Conservation (phyloP, 352 stramenopile genomes). For the Globisporangium rhizosaccharum region DNA sequence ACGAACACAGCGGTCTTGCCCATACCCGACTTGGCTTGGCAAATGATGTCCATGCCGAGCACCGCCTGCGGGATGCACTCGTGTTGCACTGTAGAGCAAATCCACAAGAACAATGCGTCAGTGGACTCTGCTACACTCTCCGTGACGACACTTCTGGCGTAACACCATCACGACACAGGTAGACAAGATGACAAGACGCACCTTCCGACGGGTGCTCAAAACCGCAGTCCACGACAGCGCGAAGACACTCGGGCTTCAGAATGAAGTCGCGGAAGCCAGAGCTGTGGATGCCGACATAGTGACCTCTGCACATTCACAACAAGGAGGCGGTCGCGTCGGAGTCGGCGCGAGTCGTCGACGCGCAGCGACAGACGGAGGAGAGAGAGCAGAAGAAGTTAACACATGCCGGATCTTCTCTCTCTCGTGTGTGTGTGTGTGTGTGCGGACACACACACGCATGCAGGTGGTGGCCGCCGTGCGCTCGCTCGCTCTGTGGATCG, state of each 20-base stretch:
- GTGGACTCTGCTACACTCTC: no score
- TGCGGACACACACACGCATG: slow-evolving; percentile 7
- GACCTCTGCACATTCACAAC: slow-evolving; percentile 77
- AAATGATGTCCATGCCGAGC: slow-evolving; percentile 99
- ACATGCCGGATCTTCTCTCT: slow-evolving; percentile 29
- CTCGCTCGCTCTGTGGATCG: not conserved
- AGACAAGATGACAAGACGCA: slow-evolving; percentile 16
- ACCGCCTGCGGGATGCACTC: slow-evolving; percentile 99
- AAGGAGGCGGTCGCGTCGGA: slow-evolving; percentile 10
- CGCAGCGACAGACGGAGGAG: slow-evolving; percentile 29
- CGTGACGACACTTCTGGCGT: no score
- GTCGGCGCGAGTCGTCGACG: slow-evolving; percentile 11
- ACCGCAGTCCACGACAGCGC: slow-evolving; percentile 98
- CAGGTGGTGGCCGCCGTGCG: slow-evolving; percentile 3
- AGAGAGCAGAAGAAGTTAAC: slow-evolving; percentile 85
- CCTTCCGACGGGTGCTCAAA: slow-evolving; percentile 99
- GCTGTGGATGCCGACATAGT: slow-evolving; percentile 99
- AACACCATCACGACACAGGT: not conserved
- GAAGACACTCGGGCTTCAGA: slow-evolving; percentile 98
- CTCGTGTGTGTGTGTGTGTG: slow-evolving; percentile 9
- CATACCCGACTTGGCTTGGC: slow-evolving; percentile 99
- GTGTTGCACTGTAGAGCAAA: slow-evolving; percentile 88
- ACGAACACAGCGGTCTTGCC: slow-evolving; percentile 99
- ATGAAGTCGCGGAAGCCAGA: slow-evolving; percentile 99
- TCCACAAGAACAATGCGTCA: not conserved